Conservation (phyloP, 805 yeast species). For the Barnettozyma wickerhamii region DNA sequence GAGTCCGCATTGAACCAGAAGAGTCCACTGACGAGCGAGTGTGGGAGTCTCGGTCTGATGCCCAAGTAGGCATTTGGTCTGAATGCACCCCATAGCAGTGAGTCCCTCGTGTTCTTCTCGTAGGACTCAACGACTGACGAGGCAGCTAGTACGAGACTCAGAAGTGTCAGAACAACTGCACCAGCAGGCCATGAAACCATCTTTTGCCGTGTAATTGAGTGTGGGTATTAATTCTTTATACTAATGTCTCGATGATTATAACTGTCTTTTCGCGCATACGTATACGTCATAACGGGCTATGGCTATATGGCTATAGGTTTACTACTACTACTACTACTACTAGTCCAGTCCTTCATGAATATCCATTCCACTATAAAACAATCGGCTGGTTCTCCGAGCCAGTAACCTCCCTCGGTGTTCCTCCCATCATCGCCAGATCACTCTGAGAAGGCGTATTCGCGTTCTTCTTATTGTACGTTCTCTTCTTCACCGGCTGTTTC, state of each 20-base stretch:
- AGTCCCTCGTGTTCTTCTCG: slow-evolving; percentile 36
- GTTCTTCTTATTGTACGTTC: slow-evolving; percentile 20
- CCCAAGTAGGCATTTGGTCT: slow-evolving; percentile 86
- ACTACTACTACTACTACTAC: too few species aligned
- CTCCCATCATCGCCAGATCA: not conserved
- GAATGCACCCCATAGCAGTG: slow-evolving; percentile 90
- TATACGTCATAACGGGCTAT: too few species aligned
- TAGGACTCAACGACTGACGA: slow-evolving; percentile 18
- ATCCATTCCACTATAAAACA: slow-evolving; percentile 15
- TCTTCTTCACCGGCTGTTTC: slow-evolving; percentile 17
- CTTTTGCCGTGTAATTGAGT: too few species aligned
- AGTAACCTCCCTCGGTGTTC: not conserved
- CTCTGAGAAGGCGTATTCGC: not conserved
- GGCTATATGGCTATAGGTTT: too few species aligned
- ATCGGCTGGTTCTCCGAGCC: slow-evolving; percentile 23
- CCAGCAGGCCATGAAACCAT: too few species aligned
- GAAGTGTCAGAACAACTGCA: too few species aligned
- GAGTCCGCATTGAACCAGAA: slow-evolving; percentile 81
- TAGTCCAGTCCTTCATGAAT: too few species aligned
- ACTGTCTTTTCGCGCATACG: too few species aligned
- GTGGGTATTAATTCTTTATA: too few species aligned
- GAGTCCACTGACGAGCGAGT: slow-evolving; percentile 69
- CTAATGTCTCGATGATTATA: too few species aligned
- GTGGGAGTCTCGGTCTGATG: slow-evolving; percentile 75
- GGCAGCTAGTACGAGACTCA: not conserved